A percentile compares a stretch with the other conserved stretches of the same genome.
Conservation (phyloP, 768 basidiomycete species). For the Cystoderma amianthinum region DNA sequence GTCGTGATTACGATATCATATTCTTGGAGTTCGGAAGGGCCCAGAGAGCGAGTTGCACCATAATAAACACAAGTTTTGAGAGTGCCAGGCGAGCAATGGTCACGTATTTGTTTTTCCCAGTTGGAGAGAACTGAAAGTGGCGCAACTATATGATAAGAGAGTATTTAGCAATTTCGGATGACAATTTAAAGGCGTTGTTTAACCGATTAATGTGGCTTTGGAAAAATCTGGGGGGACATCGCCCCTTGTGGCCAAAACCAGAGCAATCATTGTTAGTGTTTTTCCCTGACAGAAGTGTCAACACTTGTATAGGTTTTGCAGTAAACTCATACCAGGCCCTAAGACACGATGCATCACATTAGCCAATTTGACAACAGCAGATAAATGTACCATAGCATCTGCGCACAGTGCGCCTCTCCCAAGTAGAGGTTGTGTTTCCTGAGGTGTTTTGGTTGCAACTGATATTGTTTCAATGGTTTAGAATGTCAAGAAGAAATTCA, state of each 20-base stretch:
- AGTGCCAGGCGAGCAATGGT: slow-evolving; percentile 53
- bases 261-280: slow-evolving; percentile 82
- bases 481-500: too few relatives aligned
- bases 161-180: background rate
- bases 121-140: slow-evolving; percentile 84
- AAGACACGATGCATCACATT: too few relatives aligned
- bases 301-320: too few relatives aligned
- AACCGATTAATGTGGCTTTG: slow-evolving; percentile 76
- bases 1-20: slow-evolving; percentile 83
- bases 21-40: slow-evolving; percentile 49
- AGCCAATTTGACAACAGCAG: too few relatives aligned
- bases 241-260: slow-evolving; percentile 71
- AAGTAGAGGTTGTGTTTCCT: slow-evolving; percentile 52
- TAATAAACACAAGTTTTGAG: slow-evolving; percentile 65
- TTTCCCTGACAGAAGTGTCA: slow-evolving; percentile 61
- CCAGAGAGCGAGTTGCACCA: slow-evolving; percentile 55
- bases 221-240: slow-evolving; percentile 52
- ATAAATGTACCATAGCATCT: slow-evolving; percentile 70
- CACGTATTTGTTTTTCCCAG: slow-evolving; percentile 80
- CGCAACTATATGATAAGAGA: slow-evolving; percentile 39
- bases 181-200: slow-evolving; percentile 12
- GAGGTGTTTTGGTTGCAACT: slow-evolving; percentile 83
- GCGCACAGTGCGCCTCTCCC: slow-evolving; percentile 85
- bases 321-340: too few relatives aligned
- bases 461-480: slow-evolving; percentile 4